Percentiles rank a stretch among this genome's conserved stretches.
phyloP scores from a whole-genome alignment of 164 flowering plant genomes.

The Umbellularia californica region DNA sequence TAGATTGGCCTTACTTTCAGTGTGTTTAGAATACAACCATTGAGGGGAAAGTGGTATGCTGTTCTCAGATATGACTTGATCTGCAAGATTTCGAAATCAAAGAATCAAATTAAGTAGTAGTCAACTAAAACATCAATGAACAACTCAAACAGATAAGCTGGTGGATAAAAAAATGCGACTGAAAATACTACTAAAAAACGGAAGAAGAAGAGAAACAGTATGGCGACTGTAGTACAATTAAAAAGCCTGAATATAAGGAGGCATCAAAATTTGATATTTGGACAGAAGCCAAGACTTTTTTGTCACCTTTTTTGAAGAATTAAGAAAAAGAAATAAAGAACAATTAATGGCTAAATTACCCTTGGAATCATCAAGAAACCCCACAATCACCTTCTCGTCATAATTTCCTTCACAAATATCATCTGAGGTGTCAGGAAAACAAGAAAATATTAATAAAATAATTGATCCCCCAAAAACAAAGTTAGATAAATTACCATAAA shows the following conservation, averaged over 20 bases:
- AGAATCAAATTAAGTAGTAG: constrained; percentile 1
- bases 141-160: neutral
- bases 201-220: too few relatives aligned
- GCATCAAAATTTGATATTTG: neutral
- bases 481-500: neutral
- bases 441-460: neutral
- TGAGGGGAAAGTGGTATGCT: constrained; percentile 88
- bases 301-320: neutral
- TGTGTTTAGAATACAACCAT: constrained; percentile 84
- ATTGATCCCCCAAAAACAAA: neutral
- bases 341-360: constrained; percentile 3
- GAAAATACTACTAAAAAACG: too few relatives aligned
- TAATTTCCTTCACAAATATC: constrained; percentile 39
- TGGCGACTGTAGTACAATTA: too few relatives aligned
- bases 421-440: constrained; percentile 19
- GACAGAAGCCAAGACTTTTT: neutral
- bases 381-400: constrained; percentile 45
- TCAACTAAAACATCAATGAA: neutral
- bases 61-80: constrained; percentile 58
- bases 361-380: constrained; percentile 44
- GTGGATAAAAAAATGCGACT: too few relatives aligned
- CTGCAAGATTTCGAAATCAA: constrained; percentile 32
- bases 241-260: neutral
- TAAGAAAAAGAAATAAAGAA: neutral
- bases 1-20: constrained; percentile 45